Evolutionary conservation across 768 basidiomycete genomes (phyloP).

Genomic region (Tylopilus cervinicoccineus): DNA sequence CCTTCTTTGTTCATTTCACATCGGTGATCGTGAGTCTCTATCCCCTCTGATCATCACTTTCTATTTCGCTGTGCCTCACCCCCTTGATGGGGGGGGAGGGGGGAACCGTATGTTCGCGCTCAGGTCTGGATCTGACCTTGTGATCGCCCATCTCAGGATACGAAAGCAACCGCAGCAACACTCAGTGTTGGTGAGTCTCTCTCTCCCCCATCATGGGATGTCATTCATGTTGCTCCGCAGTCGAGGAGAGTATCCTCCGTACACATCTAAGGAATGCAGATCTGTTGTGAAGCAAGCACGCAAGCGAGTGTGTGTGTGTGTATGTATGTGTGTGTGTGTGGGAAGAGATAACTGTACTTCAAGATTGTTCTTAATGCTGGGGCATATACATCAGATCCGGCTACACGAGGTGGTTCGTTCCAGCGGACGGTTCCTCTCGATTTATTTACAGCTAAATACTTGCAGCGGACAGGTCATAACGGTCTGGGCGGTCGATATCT

Average conservation of each 20-base stretch:
- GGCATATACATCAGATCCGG: not conserved
- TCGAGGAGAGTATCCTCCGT: slow-evolving; percentile 70
- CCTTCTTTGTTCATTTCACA: slow-evolving; percentile 71
- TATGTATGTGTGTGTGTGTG: not conserved
- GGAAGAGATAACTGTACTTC: slow-evolving; percentile 1
- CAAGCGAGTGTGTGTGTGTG: not conserved
- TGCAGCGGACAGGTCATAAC: not conserved
- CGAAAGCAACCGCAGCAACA: slow-evolving; percentile 67
- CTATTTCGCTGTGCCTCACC: slow-evolving; percentile 3
- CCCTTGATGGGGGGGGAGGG: not conserved
- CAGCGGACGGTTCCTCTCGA: not conserved
- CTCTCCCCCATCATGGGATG: not conserved
- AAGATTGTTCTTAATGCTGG: not conserved
- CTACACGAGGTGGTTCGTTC: not conserved
- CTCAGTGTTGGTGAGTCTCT: slow-evolving; percentile 54
- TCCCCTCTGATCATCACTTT: not conserved
- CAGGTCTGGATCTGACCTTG: not conserved
- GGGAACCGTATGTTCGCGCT: not conserved
- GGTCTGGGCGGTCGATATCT: not conserved
- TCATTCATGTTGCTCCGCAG: slow-evolving; percentile 30
- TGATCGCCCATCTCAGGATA: slow-evolving; percentile 50
- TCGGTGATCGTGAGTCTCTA: slow-evolving; percentile 63
- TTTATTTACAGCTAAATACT: not conserved
- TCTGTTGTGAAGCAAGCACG: slow-evolving; percentile 52
- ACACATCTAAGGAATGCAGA: slow-evolving; percentile 67